A percentile compares a stretch with the other conserved stretches of the same genome.
Conservation (phyloP, 1,284 basidiomycete genomes). For the Phlebopus sp. region DNA sequence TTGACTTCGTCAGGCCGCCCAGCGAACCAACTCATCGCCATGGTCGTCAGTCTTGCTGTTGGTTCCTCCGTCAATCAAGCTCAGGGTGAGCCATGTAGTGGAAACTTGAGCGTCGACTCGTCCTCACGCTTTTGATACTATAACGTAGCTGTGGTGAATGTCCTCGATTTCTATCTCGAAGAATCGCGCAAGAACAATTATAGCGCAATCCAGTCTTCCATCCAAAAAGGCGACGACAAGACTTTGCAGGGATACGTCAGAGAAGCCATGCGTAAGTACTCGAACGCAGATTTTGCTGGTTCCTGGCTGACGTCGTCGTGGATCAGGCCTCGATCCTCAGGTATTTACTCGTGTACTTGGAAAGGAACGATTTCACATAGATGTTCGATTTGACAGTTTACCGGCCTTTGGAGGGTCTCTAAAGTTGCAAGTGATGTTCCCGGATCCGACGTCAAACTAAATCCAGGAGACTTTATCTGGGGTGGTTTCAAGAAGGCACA, state of each 20-base stretch:
- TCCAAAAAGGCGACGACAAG: slow-evolving; percentile 35
- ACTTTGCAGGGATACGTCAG: slow-evolving; percentile 50
- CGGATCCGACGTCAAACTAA: slow-evolving; percentile 40
- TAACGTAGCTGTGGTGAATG: slow-evolving; percentile 36
- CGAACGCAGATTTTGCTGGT: not conserved
- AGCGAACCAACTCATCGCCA: slow-evolving; percentile 42
- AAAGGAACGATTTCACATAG: not conserved
- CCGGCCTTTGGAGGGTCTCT: slow-evolving; percentile 46
- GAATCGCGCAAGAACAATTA: slow-evolving; percentile 38
- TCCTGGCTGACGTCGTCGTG: not conserved
- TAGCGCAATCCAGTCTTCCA: slow-evolving; percentile 38
- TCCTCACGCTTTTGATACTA: not conserved
- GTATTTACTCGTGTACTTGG: not conserved
- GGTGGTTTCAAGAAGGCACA: slow-evolving; percentile 50
- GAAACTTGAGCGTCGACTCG: no score
- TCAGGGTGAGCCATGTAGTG: slow-evolving; percentile 28
- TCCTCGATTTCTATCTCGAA: slow-evolving; percentile 58
- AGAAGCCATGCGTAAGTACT: slow-evolving; percentile 48
- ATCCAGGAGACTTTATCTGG: slow-evolving; percentile 44
- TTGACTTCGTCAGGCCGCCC: slow-evolving; percentile 42
- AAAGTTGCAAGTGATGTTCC: slow-evolving; percentile 34
- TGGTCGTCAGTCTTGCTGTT: slow-evolving; percentile 47
- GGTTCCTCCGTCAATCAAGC: slow-evolving; percentile 46
- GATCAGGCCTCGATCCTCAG: slow-evolving; percentile 39
- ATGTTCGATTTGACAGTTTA: slow-evolving; percentile 23